Evolutionary conservation across 1,284 basidiomycete genomes (phyloP).

Genomic region (Ceratobasidium sp.): DNA sequence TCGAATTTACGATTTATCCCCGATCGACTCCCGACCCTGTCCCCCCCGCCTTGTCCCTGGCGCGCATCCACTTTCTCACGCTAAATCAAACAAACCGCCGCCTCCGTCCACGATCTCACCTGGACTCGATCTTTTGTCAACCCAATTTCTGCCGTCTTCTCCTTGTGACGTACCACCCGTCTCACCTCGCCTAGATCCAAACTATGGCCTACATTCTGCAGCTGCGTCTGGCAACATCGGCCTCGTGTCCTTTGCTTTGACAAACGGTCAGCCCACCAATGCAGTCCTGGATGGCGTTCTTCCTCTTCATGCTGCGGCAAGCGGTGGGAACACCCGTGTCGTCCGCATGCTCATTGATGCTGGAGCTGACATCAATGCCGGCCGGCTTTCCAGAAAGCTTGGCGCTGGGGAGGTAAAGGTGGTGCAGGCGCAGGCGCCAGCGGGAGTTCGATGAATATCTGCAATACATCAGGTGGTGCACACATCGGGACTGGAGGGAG

Average conservation of each 20-base stretch:
- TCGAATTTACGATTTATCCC: neutral
- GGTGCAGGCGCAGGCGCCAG: conserved; percentile 20
- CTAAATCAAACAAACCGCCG: neutral
- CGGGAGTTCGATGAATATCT: conserved; percentile 36
- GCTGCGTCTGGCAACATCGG: conserved; percentile 88
- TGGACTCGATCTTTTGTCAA: neutral
- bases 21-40: neutral
- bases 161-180: conserved; percentile 6
- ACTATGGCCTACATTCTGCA: conserved; percentile 88
- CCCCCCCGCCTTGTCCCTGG: neutral
- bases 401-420: conserved; percentile 18
- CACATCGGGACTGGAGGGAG: conserved; percentile 27
- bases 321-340: conserved; percentile 84
- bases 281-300: conserved; percentile 90
- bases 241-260: conserved; percentile 84
- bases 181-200: conserved; percentile 66
- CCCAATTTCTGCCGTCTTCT: conserved; percentile 14
- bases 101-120: too few species aligned
- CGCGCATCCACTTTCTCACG: conserved; percentile 4
- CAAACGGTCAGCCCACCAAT: conserved; percentile 93
- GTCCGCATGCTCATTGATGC: conserved; percentile 85
- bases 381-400: conserved; percentile 47
- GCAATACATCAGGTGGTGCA: conserved; percentile 24
- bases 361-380: conserved; percentile 89
- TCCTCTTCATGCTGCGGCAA: conserved; percentile 88